Conservation (phyloP, 805 yeast species). For the Suhomyces canberraensis region DNA sequence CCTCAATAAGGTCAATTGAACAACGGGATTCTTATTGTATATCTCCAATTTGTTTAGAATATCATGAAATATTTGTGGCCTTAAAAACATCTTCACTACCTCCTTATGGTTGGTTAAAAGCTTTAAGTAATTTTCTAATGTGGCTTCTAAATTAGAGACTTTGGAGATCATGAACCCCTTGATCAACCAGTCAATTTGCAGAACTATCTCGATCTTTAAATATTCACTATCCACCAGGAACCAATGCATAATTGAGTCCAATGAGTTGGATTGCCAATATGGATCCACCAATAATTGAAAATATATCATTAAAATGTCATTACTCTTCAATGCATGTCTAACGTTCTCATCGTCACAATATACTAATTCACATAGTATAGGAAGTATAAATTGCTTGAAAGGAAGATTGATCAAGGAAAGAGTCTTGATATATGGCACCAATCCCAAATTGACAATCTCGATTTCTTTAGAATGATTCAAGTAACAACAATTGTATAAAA, state of each 20-base stretch:
- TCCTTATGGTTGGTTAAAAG: conserved; percentile 22
- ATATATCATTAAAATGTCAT: conserved; percentile 39
- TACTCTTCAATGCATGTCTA: conserved; percentile 31
- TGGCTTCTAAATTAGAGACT: conserved; percentile 42
- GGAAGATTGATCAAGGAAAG: conserved; percentile 40
- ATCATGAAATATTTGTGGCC: conserved; percentile 23
- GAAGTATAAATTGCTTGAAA: conserved; percentile 50
- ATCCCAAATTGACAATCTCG: conserved; percentile 46
- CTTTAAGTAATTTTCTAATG: conserved; percentile 39
- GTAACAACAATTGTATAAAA: conserved; percentile 50
- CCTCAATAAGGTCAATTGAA: conserved; percentile 34
- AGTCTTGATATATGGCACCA: conserved; percentile 42
- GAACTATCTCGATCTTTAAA: conserved; percentile 21
- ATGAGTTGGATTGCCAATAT: conserved; percentile 56
- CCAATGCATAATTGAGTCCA: conserved; percentile 48
- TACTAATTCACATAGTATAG: conserved; percentile 51
- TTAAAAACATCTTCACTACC: conserved; percentile 23
- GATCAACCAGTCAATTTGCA: conserved; percentile 28
- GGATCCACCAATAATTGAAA: conserved; percentile 44
- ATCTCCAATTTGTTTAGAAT: conserved; percentile 27
- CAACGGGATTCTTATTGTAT: conserved; percentile 33
- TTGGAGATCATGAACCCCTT: conserved; percentile 40
- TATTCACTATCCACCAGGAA: conserved; percentile 24
- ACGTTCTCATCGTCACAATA: conserved; percentile 40
- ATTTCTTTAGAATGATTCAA: conserved; percentile 43